Percentiles rank a stretch among this genome's conserved stretches.
Conservation (phyloP, 202 grass and related monocot species). For the Tripidium arundinaceum region DNA sequence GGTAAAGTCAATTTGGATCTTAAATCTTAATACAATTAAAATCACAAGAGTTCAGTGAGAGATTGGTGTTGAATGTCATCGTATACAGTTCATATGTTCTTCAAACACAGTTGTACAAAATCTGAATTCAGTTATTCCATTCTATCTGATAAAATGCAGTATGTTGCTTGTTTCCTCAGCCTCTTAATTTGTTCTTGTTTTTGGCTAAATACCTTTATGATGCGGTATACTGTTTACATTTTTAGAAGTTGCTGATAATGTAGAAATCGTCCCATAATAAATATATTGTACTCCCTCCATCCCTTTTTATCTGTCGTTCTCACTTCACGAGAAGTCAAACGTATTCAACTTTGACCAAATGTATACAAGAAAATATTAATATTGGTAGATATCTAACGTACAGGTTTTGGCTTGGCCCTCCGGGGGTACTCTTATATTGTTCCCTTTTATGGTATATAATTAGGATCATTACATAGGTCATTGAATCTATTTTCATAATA, state of each 20-base stretch:
- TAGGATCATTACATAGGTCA: too few relatives aligned
- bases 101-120: not conserved
- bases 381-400: too few relatives aligned
- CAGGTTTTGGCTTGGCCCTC: too few relatives aligned
- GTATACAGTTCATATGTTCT: conserved; percentile 4
- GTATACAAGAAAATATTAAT: too few relatives aligned
- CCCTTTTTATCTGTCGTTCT: too few relatives aligned
- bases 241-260: conserved; percentile 1
- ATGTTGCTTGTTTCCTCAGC: not conserved
- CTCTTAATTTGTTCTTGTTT: not conserved
- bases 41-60: too few relatives aligned
- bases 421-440: too few relatives aligned
- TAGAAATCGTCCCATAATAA: not conserved
- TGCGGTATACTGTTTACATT: conserved; percentile 14
- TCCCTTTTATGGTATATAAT: too few relatives aligned
- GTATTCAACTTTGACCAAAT: too few relatives aligned
- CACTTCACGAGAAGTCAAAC: too few relatives aligned
- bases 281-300: not conserved
- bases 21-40: too few relatives aligned
- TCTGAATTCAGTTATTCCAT: conserved; percentile 11
- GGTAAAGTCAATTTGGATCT: not conserved
- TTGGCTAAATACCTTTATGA: conserved; percentile 3
- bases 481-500: too few relatives aligned
- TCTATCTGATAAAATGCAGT: conserved; percentile 5
- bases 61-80: not conserved